Conservation (phyloP, 2,329 filamentous ascomycete genomes). For the Phialophora macrospora region DNA sequence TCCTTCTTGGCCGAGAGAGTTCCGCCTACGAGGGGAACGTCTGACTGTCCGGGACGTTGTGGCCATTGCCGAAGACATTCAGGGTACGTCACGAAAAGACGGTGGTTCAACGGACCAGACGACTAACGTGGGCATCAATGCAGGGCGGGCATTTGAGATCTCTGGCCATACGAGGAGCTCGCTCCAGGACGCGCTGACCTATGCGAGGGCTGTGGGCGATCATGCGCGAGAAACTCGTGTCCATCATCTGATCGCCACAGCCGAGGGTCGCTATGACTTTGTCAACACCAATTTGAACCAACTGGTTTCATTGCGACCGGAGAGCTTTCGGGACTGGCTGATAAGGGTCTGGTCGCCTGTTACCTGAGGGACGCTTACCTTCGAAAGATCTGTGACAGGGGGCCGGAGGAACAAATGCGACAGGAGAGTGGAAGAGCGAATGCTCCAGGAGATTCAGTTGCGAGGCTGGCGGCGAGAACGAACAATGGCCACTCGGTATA, state of each 20-base stretch:
- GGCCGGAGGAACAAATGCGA: no score
- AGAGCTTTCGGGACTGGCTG: conserved; percentile 62
- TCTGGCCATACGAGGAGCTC: conserved; percentile 38
- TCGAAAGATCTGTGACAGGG: neutral
- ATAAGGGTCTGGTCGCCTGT: conserved; percentile 50
- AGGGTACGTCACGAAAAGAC: conserved; percentile 43
- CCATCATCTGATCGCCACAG: conserved; percentile 69
- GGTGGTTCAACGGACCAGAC: neutral
- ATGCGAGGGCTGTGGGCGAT: conserved; percentile 44
- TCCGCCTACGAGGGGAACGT: conserved; percentile 70
- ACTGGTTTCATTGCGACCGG: conserved; percentile 54
- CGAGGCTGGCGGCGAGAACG: no score
- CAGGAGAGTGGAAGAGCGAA: neutral
- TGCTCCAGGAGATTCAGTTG: neutral
- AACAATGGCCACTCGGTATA: no score
- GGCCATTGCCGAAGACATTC: conserved; percentile 57
- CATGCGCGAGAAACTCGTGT: conserved; percentile 50
- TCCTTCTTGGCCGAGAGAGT: conserved; percentile 69
- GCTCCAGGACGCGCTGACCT: conserved; percentile 39
- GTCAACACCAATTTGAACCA: conserved; percentile 65
- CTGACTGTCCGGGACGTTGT: conserved; percentile 66
- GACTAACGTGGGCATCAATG: conserved; percentile 11
- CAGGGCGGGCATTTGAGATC: conserved; percentile 40
- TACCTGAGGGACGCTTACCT: conserved; percentile 3
- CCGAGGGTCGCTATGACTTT: conserved; percentile 71